Evolutionary conservation across 2,329 filamentous ascomycete species (phyloP).

Genomic region (Venturia nashicola): DNA sequence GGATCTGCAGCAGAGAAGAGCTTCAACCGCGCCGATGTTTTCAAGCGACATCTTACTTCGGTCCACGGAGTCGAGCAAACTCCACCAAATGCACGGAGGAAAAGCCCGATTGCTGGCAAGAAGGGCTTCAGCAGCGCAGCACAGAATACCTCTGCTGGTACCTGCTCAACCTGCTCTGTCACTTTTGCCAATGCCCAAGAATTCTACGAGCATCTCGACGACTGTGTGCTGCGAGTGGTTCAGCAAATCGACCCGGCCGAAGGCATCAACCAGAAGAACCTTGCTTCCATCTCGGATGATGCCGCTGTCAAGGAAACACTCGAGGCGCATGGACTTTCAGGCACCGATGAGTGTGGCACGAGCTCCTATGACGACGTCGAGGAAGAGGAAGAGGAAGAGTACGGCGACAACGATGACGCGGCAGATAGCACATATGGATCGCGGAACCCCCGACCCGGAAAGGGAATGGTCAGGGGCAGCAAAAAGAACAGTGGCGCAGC

Average conservation of each 20-base stretch:
- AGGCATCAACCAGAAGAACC: constrained; percentile 29
- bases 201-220: constrained; percentile 82
- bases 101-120: constrained; percentile 37
- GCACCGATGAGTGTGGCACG: constrained; percentile 32
- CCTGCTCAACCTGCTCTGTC: constrained; percentile 74
- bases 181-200: constrained; percentile 74
- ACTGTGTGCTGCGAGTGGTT: constrained; percentile 47
- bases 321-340: constrained; percentile 23
- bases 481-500: constrained; percentile 13
- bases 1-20: constrained; percentile 86
- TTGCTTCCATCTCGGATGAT: constrained; percentile 28
- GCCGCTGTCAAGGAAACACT: constrained; percentile 26
- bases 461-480: constrained; percentile 35
- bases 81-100: constrained; percentile 81
- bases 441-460: constrained; percentile 29
- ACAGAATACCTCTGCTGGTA: constrained; percentile 54
- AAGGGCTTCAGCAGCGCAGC: constrained; percentile 56
- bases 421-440: constrained; percentile 40
- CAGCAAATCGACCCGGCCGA: constrained; percentile 30
- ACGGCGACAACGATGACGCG: constrained; percentile 38
- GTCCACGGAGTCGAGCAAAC: constrained; percentile 90
- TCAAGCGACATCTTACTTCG: constrained; percentile 84
- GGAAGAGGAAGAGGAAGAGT: constrained; percentile 48
- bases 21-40: constrained; percentile 90
- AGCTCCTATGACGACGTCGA: constrained; percentile 41